Base-by-base conservation (phyloP, 305 asterid species). In the Fraxinus greggii region DNA sequence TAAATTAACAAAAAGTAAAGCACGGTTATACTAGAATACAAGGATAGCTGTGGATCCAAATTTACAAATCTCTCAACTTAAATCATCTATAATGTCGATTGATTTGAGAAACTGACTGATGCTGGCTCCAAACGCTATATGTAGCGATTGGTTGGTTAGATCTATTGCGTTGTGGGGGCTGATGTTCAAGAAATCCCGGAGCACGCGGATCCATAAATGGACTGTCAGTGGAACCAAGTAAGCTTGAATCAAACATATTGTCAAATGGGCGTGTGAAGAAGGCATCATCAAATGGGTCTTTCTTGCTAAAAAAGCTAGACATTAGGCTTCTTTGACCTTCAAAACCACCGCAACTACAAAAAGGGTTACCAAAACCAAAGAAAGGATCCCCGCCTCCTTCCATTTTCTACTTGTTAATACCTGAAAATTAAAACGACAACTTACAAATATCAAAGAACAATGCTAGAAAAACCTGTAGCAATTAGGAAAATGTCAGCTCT, bases 241-340 rank as follows among this genome's bases (percentile, higher is more conserved):
- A 31, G 85, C 82, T 85, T 1, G 97, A 84, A 45, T 83, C 93
- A 65, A 92, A 86, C 88, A 86, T 81, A 79, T 88, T 87, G 72
- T 93, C 95, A 84, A 93, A 90, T 38, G 97, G 97, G 6, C 85
- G 85, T 29, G 88, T 82, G 88, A 95, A 95, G 87, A 94, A 94
- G 42, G 99, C 97, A 80, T 95, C 94, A 85, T 91, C 95, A 88
- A 96, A 96, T 78, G 98, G 99, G 85, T 96, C 91, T 84, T 89
- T 90, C 76, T 94, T 97, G 31, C 95, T 97, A 76, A 92, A 91
- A 79, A 94, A 78, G 82, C 89, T 85, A 72, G 97, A 77, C 51
- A 88, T 36, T 79, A 92, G 80, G 75, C 89, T 89, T 85, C 89
- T 85, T 75, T 82, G 92, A 81, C 92, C 90, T 67, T 94, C 92